phyloP scores from a whole-genome alignment of 352 stramenopile genomes.

The Globisporangium lucens region DNA sequence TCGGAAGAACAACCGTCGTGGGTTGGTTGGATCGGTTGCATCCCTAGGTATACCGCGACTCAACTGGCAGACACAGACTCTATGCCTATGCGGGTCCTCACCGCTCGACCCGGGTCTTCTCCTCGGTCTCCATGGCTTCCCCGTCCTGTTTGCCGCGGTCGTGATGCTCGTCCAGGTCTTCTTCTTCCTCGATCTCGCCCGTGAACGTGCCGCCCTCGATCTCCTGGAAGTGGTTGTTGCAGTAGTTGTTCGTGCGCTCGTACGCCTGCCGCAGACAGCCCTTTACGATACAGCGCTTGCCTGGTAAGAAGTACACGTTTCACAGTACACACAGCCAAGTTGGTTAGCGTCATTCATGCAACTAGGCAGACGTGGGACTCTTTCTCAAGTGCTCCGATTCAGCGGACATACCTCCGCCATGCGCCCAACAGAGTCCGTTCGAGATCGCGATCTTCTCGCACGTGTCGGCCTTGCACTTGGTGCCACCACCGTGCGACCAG shows the following conservation, averaged over 20 bases:
- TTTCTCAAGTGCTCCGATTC: background rate
- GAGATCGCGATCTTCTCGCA: conserved; percentile 35
- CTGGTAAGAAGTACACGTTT: conserved; percentile 4
- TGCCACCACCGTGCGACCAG: conserved; percentile 35
- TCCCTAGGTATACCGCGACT: too few species aligned
- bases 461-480: conserved; percentile 22
- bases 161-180: background rate
- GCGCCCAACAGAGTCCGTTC: conserved; percentile 31
- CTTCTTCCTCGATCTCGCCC: conserved; percentile 5
- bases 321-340: background rate
- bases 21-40: too few species aligned
- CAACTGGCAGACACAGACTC: background rate
- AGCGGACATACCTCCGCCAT: conserved; percentile 24
- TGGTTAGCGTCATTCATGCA: background rate
- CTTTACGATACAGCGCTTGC: conserved; percentile 40
- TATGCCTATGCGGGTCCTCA: background rate
- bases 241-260: conserved; percentile 56
- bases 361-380: background rate
- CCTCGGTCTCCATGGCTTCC: conserved; percentile 1
- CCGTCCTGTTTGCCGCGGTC: background rate
- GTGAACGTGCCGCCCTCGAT: conserved; percentile 14
- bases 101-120: background rate
- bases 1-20: too few species aligned
- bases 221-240: conserved; percentile 43
- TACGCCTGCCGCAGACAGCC: conserved; percentile 48